These are phyloP conservation scores for Hyphopichia burtonii DNA, from an alignment of 1,139 yeast species.

Conservation along the genomic window DNA sequence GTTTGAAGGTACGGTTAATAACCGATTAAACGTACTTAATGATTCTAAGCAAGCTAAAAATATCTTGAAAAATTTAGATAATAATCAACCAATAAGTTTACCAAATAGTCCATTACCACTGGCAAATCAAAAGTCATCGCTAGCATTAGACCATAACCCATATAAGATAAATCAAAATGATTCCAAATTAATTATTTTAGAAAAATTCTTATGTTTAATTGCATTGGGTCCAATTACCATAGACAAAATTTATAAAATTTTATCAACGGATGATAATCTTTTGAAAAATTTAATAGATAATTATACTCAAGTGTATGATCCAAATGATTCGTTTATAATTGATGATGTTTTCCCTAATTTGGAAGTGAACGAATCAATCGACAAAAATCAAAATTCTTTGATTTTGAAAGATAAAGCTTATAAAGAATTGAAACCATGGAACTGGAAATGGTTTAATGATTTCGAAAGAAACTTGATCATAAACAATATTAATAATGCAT, in stretches of 20 bases:
- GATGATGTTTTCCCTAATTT: constrained; percentile 33
- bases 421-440: constrained; percentile 43
- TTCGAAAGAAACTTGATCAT: constrained; percentile 33
- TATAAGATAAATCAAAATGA: constrained; percentile 22
- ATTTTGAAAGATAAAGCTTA: constrained; percentile 44
- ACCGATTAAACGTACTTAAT: constrained; percentile 32
- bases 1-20: constrained; percentile 32
- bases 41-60: constrained; percentile 30
- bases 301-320: constrained; percentile 31
- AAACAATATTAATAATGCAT: constrained; percentile 37
- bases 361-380: constrained; percentile 10
- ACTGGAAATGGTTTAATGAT: constrained; percentile 32
- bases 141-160: constrained; percentile 9
- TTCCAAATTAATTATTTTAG: constrained; percentile 14
- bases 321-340: constrained; percentile 31
- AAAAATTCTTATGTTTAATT: constrained; percentile 32
- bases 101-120: constrained; percentile 1
- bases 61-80: constrained; percentile 8
- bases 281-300: constrained; percentile 11
- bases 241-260: constrained; percentile 11
- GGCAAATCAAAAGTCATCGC: background rate
- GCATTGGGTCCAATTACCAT: constrained; percentile 42
- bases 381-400: constrained; percentile 9
- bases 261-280: constrained; percentile 8
- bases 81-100: background rate